phyloP scores from a whole-genome alignment of 225 moss, liverwort and hornwort genomes.

The Thuidium tamariscinum region DNA sequence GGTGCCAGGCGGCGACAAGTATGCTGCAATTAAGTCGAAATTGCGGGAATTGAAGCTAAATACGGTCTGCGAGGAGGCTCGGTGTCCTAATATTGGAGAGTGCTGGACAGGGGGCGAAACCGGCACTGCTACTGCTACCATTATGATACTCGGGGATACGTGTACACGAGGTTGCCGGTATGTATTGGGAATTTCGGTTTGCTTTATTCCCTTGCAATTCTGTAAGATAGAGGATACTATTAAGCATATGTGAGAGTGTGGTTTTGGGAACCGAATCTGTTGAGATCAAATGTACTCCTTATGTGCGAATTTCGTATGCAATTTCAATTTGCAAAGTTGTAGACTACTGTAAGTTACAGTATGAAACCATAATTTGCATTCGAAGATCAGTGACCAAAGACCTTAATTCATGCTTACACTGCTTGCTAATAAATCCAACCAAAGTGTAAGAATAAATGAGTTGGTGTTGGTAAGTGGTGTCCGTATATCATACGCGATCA shows the following conservation, averaged over 20 bases:
- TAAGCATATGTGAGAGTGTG: too few relatives aligned
- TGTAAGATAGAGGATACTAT: not conserved
- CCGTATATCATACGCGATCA: not conserved
- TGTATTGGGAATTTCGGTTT: not conserved
- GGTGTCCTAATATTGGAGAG: slow-evolving; percentile 96
- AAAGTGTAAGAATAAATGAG: not conserved
- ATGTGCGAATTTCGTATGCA: not conserved
- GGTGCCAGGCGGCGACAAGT: slow-evolving; percentile 90
- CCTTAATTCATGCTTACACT: not conserved
- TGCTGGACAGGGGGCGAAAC: slow-evolving; percentile 99
- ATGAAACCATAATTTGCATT: not conserved
- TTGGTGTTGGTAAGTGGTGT: not conserved
- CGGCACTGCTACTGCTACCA: slow-evolving; percentile 93
- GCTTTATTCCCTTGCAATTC: not conserved
- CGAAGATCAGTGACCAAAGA: not conserved
- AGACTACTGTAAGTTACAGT: not conserved
- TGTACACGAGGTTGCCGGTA: slow-evolving; percentile 97
- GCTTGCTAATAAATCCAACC: not conserved
- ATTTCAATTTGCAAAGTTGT: not conserved
- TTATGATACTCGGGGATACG: slow-evolving; percentile 98
- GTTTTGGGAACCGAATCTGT: not conserved
- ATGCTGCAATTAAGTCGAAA: slow-evolving; percentile 76
- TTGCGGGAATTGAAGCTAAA: slow-evolving; percentile 86
- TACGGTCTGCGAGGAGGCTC: slow-evolving; percentile 97
- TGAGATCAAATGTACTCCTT: not conserved